Evolutionary conservation across 2,329 filamentous ascomycete genomes (phyloP).

Genomic region (Coniochaeta pulveracea): DNA sequence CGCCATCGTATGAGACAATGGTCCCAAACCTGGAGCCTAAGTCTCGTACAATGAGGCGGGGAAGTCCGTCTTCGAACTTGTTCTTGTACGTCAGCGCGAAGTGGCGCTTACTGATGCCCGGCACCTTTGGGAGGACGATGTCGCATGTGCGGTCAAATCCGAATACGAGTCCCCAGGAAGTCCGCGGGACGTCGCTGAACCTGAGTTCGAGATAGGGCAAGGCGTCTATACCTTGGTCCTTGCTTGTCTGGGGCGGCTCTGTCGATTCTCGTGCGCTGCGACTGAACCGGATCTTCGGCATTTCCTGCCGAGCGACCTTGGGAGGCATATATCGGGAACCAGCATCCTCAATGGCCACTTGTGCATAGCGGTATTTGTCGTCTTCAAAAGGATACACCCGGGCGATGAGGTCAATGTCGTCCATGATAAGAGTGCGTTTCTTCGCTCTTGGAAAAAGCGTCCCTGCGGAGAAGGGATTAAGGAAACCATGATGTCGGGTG

Average conservation of each 20-base stretch:
- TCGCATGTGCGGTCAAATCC: conserved; percentile 1
- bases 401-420: conserved; percentile 4
- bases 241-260: background rate
- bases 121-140: conserved; percentile 1
- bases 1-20: conserved; percentile 13
- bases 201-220: conserved; percentile 5
- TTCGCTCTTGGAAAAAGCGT: too few species aligned
- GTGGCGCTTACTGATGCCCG: background rate
- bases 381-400: conserved; percentile 1
- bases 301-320: background rate
- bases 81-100: background rate
- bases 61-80: too few species aligned
- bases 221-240: background rate
- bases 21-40: conserved; percentile 11
- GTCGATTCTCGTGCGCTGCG: background rate
- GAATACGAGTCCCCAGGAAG: conserved; percentile 4
- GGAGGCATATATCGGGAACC: background rate
- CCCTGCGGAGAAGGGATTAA: too few species aligned
- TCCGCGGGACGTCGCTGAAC: conserved; percentile 5
- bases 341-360: background rate
- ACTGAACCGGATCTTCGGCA: background rate
- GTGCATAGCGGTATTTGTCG: background rate
- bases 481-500: too few species aligned
- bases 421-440: too few species aligned
- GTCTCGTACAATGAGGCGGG: background rate